phyloP scores from a whole-genome alignment of 139 green algal species.

The Picochlorum sp. region DNA sequence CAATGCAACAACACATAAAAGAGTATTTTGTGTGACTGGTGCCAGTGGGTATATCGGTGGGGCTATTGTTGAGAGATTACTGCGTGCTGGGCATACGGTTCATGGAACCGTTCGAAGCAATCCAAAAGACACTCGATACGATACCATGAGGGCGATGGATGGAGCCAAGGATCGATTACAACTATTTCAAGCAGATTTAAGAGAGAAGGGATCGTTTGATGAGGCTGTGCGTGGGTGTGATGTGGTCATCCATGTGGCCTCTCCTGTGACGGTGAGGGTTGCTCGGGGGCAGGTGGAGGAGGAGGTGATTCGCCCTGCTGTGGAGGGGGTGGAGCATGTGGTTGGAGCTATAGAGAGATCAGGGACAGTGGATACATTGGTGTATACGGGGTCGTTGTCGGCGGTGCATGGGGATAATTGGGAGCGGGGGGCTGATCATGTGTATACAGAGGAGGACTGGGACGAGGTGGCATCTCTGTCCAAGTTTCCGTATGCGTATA shows the following conservation, averaged over 20 bases:
- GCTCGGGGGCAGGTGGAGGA: slow-evolving; percentile 9
- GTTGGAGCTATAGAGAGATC: slow-evolving; percentile 38
- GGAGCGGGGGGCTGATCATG: slow-evolving; percentile 20
- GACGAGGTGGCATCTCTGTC: slow-evolving; percentile 48
- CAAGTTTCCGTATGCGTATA: slow-evolving; percentile 58
- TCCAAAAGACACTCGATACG: not conserved
- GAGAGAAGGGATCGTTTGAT: slow-evolving; percentile 30
- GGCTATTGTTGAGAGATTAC: slow-evolving; percentile 39
- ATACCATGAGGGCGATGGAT: not conserved
- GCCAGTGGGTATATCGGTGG: slow-evolving; percentile 36
- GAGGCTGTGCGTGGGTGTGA: slow-evolving; percentile 21
- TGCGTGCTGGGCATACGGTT: slow-evolving; percentile 34
- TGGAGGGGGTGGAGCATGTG: slow-evolving; percentile 53
- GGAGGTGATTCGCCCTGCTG: slow-evolving; percentile 52
- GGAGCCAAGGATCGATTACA: slow-evolving; percentile 23
- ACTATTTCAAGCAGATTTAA: slow-evolving; percentile 42
- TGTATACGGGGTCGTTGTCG: slow-evolving; percentile 57
- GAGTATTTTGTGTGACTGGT: slow-evolving; percentile 29
- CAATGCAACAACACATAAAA: too few species aligned
- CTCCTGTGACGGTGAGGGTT: slow-evolving; percentile 53
- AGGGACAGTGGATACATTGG: slow-evolving; percentile 36
- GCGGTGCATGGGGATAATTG: slow-evolving; percentile 35
- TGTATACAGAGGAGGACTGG: slow-evolving; percentile 69
- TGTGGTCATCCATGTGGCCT: slow-evolving; percentile 71
- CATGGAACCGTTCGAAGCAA: slow-evolving; percentile 31